A percentile compares a stretch with the other conserved stretches of the same genome.
phyloP scores from a whole-genome alignment of 2,329 filamentous ascomycete species.

The Corniculantispora saksenae region DNA sequence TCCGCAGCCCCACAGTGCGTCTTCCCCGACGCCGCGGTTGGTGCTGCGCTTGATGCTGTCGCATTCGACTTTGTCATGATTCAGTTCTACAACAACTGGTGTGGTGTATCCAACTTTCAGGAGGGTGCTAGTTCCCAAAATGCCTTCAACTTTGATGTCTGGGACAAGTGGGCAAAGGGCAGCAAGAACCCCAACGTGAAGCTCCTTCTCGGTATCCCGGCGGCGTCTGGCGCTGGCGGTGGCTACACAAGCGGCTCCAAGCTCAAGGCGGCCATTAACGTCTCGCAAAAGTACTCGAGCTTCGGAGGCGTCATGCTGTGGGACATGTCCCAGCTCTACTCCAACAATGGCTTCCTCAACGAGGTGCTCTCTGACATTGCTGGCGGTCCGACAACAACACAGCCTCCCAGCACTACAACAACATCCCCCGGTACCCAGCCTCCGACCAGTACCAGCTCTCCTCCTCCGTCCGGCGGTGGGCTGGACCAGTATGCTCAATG shows the following conservation, averaged over 20 bases:
- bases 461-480: slow-evolving; percentile 21
- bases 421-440: not conserved
- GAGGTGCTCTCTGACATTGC: slow-evolving; percentile 41
- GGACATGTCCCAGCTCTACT: slow-evolving; percentile 63
- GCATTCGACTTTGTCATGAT: slow-evolving; percentile 62
- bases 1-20: slow-evolving; percentile 69
- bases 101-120: slow-evolving; percentile 56
- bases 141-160: slow-evolving; percentile 63
- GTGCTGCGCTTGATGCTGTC: slow-evolving; percentile 57
- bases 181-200: slow-evolving; percentile 62
- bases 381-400: slow-evolving; percentile 5
- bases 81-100: slow-evolving; percentile 72
- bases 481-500: slow-evolving; percentile 30
- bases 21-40: slow-evolving; percentile 62
- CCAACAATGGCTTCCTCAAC: slow-evolving; percentile 58
- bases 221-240: slow-evolving; percentile 52
- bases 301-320: slow-evolving; percentile 72
- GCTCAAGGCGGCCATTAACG: slow-evolving; percentile 53
- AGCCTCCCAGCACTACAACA: not conserved
- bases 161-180: slow-evolving; percentile 65
- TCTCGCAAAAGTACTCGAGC: slow-evolving; percentile 54
- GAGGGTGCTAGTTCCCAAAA: slow-evolving; percentile 44
- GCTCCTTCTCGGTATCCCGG: slow-evolving; percentile 63
- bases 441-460: slow-evolving; percentile 11
- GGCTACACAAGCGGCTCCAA: slow-evolving; percentile 55